Percentiles rank a stretch among this genome's conserved stretches.
phyloP scores from a whole-genome alignment of 768 basidiomycete species.

The Russula ochroleuca region DNA sequence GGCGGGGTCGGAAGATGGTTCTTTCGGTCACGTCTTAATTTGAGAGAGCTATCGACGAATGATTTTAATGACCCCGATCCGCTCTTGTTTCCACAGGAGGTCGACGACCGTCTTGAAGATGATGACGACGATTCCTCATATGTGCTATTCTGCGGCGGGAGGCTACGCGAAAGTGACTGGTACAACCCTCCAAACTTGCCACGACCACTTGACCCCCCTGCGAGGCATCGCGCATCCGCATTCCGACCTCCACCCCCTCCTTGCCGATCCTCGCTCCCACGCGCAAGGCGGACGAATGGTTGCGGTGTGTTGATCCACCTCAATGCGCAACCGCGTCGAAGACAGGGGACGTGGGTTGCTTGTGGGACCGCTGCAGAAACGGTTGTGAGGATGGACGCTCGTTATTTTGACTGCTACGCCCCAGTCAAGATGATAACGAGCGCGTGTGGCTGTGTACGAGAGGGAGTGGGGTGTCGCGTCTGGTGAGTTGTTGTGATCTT shows the following conservation, averaged over 20 bases:
- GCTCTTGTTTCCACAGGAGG: conserved; percentile 20
- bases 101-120: conserved; percentile 26
- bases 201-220: conserved; percentile 36
- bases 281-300: conserved; percentile 43
- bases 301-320: conserved; percentile 62
- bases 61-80: conserved; percentile 20
- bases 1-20: conserved; percentile 20
- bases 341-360: conserved; percentile 56
- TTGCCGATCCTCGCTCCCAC: conserved; percentile 24
- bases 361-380: conserved; percentile 48
- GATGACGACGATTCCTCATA: conserved; percentile 34
- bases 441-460: conserved; percentile 61
- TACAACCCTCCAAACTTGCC: conserved; percentile 18
- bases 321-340: conserved; percentile 49
- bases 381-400: conserved; percentile 53
- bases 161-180: conserved; percentile 15
- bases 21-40: conserved; percentile 16
- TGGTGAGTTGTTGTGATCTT: conserved; percentile 40
- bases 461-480: conserved; percentile 61
- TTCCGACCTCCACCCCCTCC: conserved; percentile 27
- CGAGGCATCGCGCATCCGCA: conserved; percentile 27
- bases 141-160: conserved; percentile 42
- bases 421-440: conserved; percentile 49
- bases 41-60: conserved; percentile 12
- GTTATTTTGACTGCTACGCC: conserved; percentile 52